Conservation (phyloP, 257 asterid species). For the Gentiana dahurica region DNA sequence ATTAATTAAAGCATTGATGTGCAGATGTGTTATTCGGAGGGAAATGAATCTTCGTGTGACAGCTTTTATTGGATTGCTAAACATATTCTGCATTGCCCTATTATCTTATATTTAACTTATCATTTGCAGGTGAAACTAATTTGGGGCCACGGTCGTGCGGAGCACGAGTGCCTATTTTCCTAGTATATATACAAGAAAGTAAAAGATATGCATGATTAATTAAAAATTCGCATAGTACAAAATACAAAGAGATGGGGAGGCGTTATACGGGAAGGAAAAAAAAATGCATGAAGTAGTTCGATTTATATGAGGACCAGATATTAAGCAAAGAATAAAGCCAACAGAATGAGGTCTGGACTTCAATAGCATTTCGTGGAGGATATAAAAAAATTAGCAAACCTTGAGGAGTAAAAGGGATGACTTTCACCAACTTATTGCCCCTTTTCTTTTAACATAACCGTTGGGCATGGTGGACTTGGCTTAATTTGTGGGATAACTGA, state of each 20-base stretch:
- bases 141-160: too few species aligned
- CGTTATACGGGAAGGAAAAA: not conserved
- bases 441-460: too few species aligned
- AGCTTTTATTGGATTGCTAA: too few species aligned
- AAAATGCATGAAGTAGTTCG: not conserved
- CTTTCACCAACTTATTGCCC: too few species aligned
- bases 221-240: not conserved
- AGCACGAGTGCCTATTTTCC: conserved; percentile 23
- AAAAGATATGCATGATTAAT: conserved; percentile 1
- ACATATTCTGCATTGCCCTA: too few species aligned
- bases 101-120: too few species aligned
- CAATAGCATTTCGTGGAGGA: not conserved
- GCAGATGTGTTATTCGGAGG: too few species aligned
- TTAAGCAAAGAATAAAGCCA: not conserved
- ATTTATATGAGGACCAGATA: not conserved
- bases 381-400: not conserved
- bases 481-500: too few species aligned
- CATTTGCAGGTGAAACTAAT: too few species aligned
- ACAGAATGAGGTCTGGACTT: not conserved
- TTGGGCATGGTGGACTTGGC: too few species aligned
- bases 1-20: too few species aligned
- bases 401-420: not conserved
- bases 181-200: not conserved
- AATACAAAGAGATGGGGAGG: not conserved
- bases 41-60: too few species aligned